Evolutionary conservation across 306 rosid genomes (phyloP).

Genomic region (Cicer cuneatum): DNA sequence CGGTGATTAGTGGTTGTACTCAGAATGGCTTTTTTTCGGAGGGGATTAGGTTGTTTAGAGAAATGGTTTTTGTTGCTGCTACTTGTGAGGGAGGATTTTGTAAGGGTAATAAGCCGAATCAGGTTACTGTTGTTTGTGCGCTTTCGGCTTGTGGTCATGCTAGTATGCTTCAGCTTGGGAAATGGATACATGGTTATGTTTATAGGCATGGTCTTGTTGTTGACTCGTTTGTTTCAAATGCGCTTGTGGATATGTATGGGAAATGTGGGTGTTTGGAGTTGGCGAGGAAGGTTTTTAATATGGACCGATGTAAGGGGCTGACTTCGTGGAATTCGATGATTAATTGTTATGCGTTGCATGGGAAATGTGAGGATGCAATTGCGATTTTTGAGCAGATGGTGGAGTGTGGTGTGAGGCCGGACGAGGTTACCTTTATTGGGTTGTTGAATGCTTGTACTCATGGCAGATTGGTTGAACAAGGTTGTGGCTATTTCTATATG

Average conservation of each 20-base stretch:
- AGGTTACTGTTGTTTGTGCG: slow-evolving; percentile 65
- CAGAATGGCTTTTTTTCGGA: slow-evolving; percentile 74
- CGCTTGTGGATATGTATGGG: slow-evolving; percentile 85
- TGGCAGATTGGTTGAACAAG: slow-evolving; percentile 76
- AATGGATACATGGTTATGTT: slow-evolving; percentile 74
- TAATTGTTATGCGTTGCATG: slow-evolving; percentile 75
- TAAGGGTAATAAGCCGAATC: slow-evolving; percentile 59
- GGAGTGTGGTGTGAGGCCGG: slow-evolving; percentile 50
- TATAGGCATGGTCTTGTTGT: slow-evolving; percentile 52
- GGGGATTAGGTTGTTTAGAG: slow-evolving; percentile 66
- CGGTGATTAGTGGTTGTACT: slow-evolving; percentile 73
- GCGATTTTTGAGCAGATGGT: slow-evolving; percentile 64
- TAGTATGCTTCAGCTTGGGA: slow-evolving; percentile 82
- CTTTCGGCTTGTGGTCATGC: slow-evolving; percentile 86
- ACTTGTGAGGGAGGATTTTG: slow-evolving; percentile 34
- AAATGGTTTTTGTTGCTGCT: slow-evolving; percentile 48
- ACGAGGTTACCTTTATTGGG: slow-evolving; percentile 76
- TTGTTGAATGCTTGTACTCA: slow-evolving; percentile 85
- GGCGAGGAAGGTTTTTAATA: slow-evolving; percentile 67
- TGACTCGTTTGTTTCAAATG: slow-evolving; percentile 63
- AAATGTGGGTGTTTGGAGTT: slow-evolving; percentile 70
- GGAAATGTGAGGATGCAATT: slow-evolving; percentile 62
- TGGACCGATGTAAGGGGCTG: slow-evolving; percentile 55
- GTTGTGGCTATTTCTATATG: slow-evolving; percentile 60
- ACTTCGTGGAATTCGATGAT: slow-evolving; percentile 85